phyloP scores from a whole-genome alignment of 177 flowering plant species.

The Tripterygium wilfordii region DNA sequence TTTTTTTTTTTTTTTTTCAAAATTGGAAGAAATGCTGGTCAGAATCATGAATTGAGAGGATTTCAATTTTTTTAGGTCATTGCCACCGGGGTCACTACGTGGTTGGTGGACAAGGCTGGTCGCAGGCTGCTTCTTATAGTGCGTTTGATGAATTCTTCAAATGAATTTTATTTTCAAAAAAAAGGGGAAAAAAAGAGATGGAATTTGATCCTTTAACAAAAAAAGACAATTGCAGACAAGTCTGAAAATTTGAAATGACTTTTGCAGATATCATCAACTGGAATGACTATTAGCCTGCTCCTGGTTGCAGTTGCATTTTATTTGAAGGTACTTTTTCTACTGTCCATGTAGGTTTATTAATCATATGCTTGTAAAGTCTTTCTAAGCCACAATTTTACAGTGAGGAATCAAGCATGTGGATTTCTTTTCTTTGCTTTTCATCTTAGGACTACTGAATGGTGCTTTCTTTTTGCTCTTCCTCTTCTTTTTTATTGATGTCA shows the following conservation, averaged over 20 bases:
- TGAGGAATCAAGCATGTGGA: not conserved
- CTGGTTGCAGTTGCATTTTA: constrained; percentile 69
- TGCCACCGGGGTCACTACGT: constrained; percentile 35
- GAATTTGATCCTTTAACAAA: not conserved
- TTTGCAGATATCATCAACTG: constrained; percentile 63
- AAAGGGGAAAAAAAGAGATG: no score
- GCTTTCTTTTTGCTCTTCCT: not conserved
- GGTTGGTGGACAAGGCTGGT: constrained; percentile 56
- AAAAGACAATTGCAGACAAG: not conserved
- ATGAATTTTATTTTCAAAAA: not conserved
- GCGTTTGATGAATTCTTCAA: constrained; percentile 5
- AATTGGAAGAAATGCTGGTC: not conserved
- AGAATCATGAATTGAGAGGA: not conserved
- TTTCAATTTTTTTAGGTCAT: constrained; percentile 26
- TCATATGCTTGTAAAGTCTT: not conserved
- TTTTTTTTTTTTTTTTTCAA: no score
- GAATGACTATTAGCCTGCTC: constrained; percentile 72
- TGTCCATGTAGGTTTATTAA: not conserved
- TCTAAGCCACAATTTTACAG: not conserved
- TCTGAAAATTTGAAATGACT: not conserved
- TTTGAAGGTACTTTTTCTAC: constrained; percentile 41
- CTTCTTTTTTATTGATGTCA: constrained; percentile 13
- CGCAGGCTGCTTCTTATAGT: constrained; percentile 60
- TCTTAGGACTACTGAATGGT: not conserved
- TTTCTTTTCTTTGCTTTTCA: not conserved